Conservation (phyloP, 1,139 yeast species). For the Yamadazyma membranifaciens region DNA sequence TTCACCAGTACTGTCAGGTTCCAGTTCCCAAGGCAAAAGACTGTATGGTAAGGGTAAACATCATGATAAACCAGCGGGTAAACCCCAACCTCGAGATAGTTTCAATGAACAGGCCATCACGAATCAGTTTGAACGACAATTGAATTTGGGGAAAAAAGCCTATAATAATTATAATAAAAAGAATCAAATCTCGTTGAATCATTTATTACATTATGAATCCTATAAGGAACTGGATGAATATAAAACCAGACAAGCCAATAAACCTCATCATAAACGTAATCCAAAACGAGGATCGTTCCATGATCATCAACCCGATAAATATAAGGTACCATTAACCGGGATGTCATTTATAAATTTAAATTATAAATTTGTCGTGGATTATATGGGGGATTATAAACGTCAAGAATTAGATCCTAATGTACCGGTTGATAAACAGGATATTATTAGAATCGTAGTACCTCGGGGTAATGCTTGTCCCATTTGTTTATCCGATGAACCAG, state of each 20-base stretch:
- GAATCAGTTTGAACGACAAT: slow-evolving; percentile 8
- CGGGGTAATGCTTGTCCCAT: slow-evolving; percentile 85
- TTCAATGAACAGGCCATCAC: slow-evolving; percentile 6
- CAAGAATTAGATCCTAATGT: slow-evolving; percentile 74
- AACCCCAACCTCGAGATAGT: neutral
- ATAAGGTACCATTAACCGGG: slow-evolving; percentile 51
- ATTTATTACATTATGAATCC: slow-evolving; percentile 61
- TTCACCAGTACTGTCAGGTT: slow-evolving; percentile 3
- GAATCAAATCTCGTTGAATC: slow-evolving; percentile 62
- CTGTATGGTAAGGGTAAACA: neutral
- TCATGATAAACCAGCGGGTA: neutral
- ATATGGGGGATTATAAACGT: slow-evolving; percentile 50
- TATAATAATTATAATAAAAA: slow-evolving; percentile 30
- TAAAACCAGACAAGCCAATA: slow-evolving; percentile 19
- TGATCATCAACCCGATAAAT: slow-evolving; percentile 13
- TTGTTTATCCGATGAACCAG: slow-evolving; percentile 77
- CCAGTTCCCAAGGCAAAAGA: neutral
- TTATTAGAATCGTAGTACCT: slow-evolving; percentile 72
- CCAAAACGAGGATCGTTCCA: slow-evolving; percentile 12
- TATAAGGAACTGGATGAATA: slow-evolving; percentile 50
- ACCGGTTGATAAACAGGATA: slow-evolving; percentile 59
- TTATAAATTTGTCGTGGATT: slow-evolving; percentile 77
- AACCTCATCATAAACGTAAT: slow-evolving; percentile 16
- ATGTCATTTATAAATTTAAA: slow-evolving; percentile 80
- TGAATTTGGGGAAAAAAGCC: slow-evolving; percentile 10